A percentile compares a stretch with the other conserved stretches of the same genome.
Evolutionary conservation across 345 rosid species (phyloP).

Genomic region (Bruguiera parviflora): DNA sequence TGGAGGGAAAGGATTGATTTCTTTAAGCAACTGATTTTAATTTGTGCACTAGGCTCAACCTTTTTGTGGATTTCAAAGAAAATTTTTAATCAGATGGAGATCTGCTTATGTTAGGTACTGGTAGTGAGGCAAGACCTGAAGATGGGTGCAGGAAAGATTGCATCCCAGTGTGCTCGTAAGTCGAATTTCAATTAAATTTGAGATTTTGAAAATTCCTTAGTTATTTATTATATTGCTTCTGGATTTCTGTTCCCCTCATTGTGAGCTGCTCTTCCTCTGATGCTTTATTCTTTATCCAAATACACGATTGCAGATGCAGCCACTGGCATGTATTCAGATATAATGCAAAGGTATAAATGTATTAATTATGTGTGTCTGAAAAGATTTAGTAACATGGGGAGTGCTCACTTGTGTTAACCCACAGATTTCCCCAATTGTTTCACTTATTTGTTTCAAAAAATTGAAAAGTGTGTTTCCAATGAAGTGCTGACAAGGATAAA

Average conservation of each 20-base stretch:
- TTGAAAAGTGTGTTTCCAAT: too few relatives aligned
- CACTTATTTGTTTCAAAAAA: not conserved
- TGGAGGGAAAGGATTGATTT: constrained; percentile 2
- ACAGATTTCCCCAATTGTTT: not conserved
- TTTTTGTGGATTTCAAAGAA: not conserved
- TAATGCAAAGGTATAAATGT: constrained; percentile 59
- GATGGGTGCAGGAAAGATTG: constrained; percentile 82
- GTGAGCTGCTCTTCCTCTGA: not conserved
- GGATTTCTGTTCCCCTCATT: not conserved
- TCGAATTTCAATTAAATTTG: not conserved
- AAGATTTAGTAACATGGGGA: not conserved
- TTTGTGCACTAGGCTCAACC: not conserved
- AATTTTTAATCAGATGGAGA: constrained; percentile 2
- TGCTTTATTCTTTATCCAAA: not conserved
- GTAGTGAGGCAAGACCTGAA: constrained; percentile 91
- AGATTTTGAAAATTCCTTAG: constrained; percentile 1
- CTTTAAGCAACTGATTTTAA: not conserved
- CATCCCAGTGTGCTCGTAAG: constrained; percentile 94
- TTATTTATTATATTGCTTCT: not conserved
- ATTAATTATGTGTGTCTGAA: not conserved
- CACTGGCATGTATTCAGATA: constrained; percentile 77
- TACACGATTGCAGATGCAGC: constrained; percentile 65
- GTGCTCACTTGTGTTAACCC: not conserved
- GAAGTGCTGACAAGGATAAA: too few relatives aligned
- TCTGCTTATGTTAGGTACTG: constrained; percentile 55